phyloP scores from a whole-genome alignment of 352 stramenopile genomes.

The Phytophthora sansomeana region DNA sequence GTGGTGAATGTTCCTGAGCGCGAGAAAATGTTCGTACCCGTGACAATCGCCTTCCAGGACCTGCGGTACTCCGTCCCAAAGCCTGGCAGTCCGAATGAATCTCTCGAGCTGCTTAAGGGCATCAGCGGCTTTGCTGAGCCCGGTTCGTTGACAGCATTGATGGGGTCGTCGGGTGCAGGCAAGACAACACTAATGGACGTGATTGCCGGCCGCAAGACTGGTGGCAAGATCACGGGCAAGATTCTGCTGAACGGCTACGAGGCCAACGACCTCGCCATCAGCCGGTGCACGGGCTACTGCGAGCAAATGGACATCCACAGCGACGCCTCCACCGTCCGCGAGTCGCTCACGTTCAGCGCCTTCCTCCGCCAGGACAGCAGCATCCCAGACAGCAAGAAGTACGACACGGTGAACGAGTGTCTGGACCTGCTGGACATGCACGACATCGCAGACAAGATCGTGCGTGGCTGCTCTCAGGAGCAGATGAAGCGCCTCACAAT shows the following conservation, averaged over 20 bases:
- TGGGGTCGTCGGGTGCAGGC: conserved; percentile 70
- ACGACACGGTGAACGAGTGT: conserved; percentile 45
- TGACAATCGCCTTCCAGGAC: conserved; percentile 18
- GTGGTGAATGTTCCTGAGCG: conserved; percentile 17
- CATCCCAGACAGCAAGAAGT: conserved; percentile 44
- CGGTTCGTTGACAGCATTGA: conserved; percentile 82
- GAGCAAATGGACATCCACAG: no score
- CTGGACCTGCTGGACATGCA: conserved; percentile 47
- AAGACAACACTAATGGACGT: conserved; percentile 24
- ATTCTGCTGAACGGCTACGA: conserved; percentile 54
- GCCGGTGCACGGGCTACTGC: no score
- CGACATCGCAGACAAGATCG: conserved; percentile 47
- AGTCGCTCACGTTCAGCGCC: conserved; percentile 46
- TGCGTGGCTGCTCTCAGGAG: conserved; percentile 39
- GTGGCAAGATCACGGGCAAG: conserved; percentile 68
- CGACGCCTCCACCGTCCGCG: conserved; percentile 82
- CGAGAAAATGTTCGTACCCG: conserved; percentile 27
- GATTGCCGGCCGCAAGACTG: conserved; percentile 32
- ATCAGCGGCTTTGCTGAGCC: conserved; percentile 40
- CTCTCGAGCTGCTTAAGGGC: conserved; percentile 11
- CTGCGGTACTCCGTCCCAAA: conserved; percentile 32
- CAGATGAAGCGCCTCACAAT: conserved; percentile 61
- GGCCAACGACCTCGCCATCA: conserved; percentile 49
- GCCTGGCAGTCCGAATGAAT: conserved; percentile 39
- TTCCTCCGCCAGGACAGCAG: conserved; percentile 41